Percentiles rank a stretch among this genome's conserved stretches.
Evolutionary conservation across 305 asterid genomes (phyloP).

Genomic region (Rubia tinctorum): DNA sequence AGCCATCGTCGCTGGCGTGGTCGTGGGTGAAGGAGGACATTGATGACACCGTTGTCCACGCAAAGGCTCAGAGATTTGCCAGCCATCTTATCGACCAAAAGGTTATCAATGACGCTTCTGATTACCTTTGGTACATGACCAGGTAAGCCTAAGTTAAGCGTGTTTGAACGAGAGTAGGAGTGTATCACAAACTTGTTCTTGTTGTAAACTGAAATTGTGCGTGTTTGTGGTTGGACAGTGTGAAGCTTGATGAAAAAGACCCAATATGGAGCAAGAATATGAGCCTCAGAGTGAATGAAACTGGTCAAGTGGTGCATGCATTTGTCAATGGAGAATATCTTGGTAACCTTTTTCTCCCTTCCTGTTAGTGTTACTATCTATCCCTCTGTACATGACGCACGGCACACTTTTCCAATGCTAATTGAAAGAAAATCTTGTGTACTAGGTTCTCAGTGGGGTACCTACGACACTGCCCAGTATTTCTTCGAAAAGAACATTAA

Average conservation of each 20-base stretch:
- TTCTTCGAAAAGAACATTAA: constrained; percentile 38
- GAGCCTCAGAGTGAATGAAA: constrained; percentile 49
- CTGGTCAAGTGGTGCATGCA: constrained; percentile 55
- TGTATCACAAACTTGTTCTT: background rate
- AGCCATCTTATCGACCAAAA: constrained; percentile 53
- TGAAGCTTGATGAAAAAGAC: constrained; percentile 40
- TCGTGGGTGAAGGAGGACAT: constrained; percentile 44
- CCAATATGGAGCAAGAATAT: constrained; percentile 43
- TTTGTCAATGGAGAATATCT: constrained; percentile 52
- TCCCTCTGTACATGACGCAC: too few relatives aligned
- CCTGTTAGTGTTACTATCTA: too few relatives aligned
- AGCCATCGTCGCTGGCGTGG: constrained; percentile 45
- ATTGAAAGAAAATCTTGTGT: background rate
- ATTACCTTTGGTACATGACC: constrained; percentile 88
- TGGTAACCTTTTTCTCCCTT: too few relatives aligned
- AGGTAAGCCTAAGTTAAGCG: constrained; percentile 32
- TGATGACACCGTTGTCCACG: constrained; percentile 25
- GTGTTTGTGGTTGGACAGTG: constrained; percentile 22
- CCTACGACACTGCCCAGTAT: constrained; percentile 26
- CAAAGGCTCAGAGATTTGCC: constrained; percentile 38
- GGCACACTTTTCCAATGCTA: background rate
- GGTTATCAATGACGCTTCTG: constrained; percentile 47
- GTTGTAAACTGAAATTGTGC: too few relatives aligned
- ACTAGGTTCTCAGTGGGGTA: constrained; percentile 54
- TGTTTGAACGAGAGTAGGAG: too few relatives aligned